These are phyloP conservation scores for Colletotrichum plurivorum DNA, from an alignment of 2,329 filamentous ascomycete genomes.

Conservation along the genomic window DNA sequence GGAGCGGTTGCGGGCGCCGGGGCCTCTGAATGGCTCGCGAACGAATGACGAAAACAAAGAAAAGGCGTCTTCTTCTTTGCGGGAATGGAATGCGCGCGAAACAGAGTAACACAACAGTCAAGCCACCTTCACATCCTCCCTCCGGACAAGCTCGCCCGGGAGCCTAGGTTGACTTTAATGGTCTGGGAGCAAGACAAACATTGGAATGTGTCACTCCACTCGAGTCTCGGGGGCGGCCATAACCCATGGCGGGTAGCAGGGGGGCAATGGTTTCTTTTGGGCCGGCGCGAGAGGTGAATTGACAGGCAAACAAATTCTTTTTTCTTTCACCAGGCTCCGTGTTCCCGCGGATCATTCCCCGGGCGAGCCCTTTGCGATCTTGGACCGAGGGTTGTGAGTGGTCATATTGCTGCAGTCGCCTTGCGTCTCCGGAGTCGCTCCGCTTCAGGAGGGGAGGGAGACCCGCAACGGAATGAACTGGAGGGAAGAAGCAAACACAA, in stretches of 20 bases:
- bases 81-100: background rate
- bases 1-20: background rate
- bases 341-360: background rate
- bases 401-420: background rate
- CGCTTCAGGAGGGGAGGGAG: background rate
- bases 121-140: background rate
- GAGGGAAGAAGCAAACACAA: constrained; percentile 21
- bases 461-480: background rate
- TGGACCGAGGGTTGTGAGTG: background rate
- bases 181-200: background rate
- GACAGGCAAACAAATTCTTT: constrained; percentile 7
- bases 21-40: background rate
- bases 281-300: background rate
- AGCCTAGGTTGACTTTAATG: background rate
- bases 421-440: background rate
- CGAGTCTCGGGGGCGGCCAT: no score
- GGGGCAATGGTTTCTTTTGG: no score
- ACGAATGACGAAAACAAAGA: background rate
- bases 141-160: background rate
- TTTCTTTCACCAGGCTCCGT: background rate
- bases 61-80: no score
- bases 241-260: no score
- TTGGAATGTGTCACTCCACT: background rate
- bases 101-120: background rate
- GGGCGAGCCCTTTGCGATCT: no score